phyloP scores from a whole-genome alignment of 2,329 filamentous ascomycete species.

The Pseudogymnoascus destructans region DNA sequence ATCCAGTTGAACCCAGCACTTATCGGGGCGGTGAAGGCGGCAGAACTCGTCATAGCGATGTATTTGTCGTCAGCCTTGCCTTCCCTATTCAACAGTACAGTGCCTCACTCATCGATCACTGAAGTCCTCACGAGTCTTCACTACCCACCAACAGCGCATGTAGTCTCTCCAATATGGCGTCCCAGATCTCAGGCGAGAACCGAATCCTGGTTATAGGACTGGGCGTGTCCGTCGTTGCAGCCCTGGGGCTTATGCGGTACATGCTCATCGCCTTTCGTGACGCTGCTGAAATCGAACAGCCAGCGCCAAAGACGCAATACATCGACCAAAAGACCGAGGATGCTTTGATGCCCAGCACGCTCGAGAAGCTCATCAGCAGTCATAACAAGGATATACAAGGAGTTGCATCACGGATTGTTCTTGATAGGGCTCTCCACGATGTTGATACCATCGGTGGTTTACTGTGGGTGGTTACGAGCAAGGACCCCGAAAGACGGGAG shows the following conservation, averaged over 20 bases:
- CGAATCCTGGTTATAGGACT: slow-evolving; percentile 21
- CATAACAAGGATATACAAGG: slow-evolving; percentile 62
- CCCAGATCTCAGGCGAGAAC: slow-evolving; percentile 16
- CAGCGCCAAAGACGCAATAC: slow-evolving; percentile 54
- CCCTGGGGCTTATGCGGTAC: slow-evolving; percentile 43
- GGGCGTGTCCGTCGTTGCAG: slow-evolving; percentile 41
- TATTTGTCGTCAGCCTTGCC: background rate
- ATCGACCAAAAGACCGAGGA: slow-evolving; percentile 67
- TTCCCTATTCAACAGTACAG: background rate
- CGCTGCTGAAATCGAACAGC: slow-evolving; percentile 51
- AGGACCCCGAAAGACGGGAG: slow-evolving; percentile 47
- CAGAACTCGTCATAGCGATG: background rate
- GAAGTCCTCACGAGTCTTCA: background rate
- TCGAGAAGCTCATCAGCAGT: slow-evolving; percentile 54
- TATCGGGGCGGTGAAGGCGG: background rate
- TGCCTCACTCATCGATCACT: background rate
- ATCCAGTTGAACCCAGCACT: background rate
- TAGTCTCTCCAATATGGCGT: background rate
- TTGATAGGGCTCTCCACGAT: slow-evolving; percentile 47
- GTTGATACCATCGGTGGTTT: slow-evolving; percentile 35
- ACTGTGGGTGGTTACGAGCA: slow-evolving; percentile 44
- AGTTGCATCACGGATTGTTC: slow-evolving; percentile 47
- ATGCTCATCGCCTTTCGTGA: slow-evolving; percentile 48
- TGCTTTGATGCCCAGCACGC: slow-evolving; percentile 50
- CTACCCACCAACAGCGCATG: slow-evolving; percentile 5